phyloP scores from a whole-genome alignment of 148 eudicot species.

The Cornus suecica region DNA sequence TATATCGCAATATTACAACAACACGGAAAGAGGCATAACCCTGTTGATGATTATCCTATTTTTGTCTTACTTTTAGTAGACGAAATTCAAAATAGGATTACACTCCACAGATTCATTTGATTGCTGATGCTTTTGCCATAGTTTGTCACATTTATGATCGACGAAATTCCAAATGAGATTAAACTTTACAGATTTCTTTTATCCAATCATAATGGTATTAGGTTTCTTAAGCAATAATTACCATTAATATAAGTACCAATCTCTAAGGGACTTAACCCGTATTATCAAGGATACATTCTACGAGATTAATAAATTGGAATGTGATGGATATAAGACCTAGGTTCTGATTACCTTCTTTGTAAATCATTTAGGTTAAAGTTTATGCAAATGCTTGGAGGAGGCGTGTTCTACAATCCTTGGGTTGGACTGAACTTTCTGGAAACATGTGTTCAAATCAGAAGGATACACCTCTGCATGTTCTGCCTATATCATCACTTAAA shows the following conservation, averaged over 20 bases:
- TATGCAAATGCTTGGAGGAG: constrained; percentile 49
- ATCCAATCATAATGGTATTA: background rate
- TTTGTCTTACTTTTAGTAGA: too few species aligned
- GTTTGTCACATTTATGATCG: too few species aligned
- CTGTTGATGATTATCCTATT: too few species aligned
- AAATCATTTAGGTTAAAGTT: constrained; percentile 42
- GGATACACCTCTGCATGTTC: constrained; percentile 60
- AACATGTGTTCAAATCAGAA: constrained; percentile 49
- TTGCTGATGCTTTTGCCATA: too few species aligned
- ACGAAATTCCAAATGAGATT: background rate
- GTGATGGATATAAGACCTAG: background rate
- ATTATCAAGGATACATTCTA: background rate
- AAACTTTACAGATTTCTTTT: background rate
- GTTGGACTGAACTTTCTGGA: constrained; percentile 57
- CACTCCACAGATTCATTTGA: background rate
- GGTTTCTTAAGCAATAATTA: background rate
- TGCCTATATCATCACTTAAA: constrained; percentile 55
- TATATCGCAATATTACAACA: background rate
- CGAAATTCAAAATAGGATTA: background rate
- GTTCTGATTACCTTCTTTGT: background rate
- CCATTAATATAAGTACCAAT: background rate
- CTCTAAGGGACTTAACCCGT: background rate
- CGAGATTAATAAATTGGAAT: background rate
- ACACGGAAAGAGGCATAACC: background rate
- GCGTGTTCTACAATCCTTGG: constrained; percentile 56